phyloP scores from a whole-genome alignment of 768 basidiomycete species.

The Naematelia aurantialba region DNA sequence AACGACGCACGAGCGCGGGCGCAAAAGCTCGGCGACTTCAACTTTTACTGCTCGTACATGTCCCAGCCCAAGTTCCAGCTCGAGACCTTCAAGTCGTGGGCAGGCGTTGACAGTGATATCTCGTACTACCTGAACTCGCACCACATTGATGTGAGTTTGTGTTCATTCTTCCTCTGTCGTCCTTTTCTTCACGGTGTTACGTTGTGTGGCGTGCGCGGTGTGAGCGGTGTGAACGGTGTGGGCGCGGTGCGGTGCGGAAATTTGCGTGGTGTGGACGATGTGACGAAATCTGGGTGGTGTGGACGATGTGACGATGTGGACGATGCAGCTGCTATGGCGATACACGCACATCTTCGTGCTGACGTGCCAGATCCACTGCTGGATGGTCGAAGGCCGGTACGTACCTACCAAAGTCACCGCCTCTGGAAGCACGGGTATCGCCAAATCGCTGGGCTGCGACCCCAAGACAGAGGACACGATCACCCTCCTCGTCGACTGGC shows the following conservation, averaged over 20 bases:
- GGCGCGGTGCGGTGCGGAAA: too few species aligned
- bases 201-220: too few species aligned
- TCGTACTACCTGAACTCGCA: conserved; percentile 94
- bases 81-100: conserved; percentile 92
- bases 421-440: conserved; percentile 85
- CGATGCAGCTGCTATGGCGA: too few species aligned
- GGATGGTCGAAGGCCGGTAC: conserved; percentile 53
- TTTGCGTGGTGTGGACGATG: too few species aligned
- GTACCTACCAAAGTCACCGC: conserved; percentile 65
- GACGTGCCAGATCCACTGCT: conserved; percentile 55
- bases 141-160: conserved; percentile 61
- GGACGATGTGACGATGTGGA: too few species aligned
- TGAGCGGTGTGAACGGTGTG: too few species aligned
- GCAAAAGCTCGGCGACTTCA: conserved; percentile 74
- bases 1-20: conserved; percentile 78
- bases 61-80: conserved; percentile 92
- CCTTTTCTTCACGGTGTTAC: too few species aligned
- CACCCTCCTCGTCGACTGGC: conserved; percentile 91
- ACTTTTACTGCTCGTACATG: conserved; percentile 97
- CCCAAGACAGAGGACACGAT: conserved; percentile 93
- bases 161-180: too few species aligned
- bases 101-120: conserved; percentile 89
- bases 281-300: too few species aligned
- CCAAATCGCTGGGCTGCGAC: conserved; percentile 62
- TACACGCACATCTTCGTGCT: too few species aligned